Evolutionary conservation across 2,329 filamentous ascomycete species (phyloP).

Genomic region (Lecanicillium sp.): DNA sequence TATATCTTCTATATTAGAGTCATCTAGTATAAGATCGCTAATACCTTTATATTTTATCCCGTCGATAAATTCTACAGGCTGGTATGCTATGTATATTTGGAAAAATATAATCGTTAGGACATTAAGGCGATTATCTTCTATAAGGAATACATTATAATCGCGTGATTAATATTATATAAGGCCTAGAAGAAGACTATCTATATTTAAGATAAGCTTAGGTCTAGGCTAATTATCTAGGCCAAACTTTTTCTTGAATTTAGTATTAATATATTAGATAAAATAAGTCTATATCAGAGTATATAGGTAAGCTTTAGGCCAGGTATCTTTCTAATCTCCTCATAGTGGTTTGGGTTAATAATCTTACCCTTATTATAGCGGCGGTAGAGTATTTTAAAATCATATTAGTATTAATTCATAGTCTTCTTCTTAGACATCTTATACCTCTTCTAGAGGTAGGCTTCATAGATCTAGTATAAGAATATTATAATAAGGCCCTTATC

Average conservation of each 20-base stretch:
- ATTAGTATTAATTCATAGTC: constrained; percentile 19
- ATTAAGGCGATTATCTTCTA: constrained; percentile 21
- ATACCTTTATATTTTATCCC: constrained; percentile 19
- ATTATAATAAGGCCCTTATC: constrained; percentile 21
- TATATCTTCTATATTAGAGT: constrained; percentile 4
- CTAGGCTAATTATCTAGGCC: constrained; percentile 14
- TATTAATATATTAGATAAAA: neutral
- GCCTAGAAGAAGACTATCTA: constrained; percentile 16
- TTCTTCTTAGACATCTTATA: constrained; percentile 15
- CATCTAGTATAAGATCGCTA: constrained; percentile 19
- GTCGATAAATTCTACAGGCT: constrained; percentile 22
- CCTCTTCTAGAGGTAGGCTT: constrained; percentile 16
- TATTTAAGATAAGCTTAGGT: constrained; percentile 14
- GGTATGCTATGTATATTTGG: constrained; percentile 19
- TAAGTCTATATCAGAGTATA: neutral
- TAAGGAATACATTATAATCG: constrained; percentile 20
- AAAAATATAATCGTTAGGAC: constrained; percentile 22
- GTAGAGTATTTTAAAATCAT: constrained; percentile 21
- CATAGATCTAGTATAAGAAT: constrained; percentile 21
- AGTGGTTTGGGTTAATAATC: constrained; percentile 17
- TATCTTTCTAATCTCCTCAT: constrained; percentile 11
- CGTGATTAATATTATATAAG: constrained; percentile 19
- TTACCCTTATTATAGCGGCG: constrained; percentile 16
- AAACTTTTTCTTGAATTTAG: constrained; percentile 16
- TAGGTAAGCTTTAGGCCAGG: neutral